Base-by-base conservation (phyloP, 1,139 yeast species). In the Suhomyces bokatorum region DNA sequence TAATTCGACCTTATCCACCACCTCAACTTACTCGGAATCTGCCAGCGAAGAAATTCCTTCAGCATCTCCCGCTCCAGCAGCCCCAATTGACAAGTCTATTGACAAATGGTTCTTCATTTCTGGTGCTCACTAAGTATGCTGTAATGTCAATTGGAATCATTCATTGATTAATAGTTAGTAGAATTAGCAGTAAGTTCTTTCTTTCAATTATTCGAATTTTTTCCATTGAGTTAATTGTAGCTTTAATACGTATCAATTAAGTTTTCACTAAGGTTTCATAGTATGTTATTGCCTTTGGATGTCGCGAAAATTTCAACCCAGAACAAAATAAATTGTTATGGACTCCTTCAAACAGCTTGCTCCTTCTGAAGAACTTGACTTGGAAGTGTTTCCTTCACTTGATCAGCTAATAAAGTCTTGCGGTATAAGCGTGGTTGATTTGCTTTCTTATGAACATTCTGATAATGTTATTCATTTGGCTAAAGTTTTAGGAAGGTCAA, bases 21-120 rank as follows among this genome's bases (percentile, higher is more conserved):
- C 93, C 55, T 65, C 85, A 17, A 54, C 80, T 42, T 80, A 62
- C 71, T 62, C 80, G 46, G 72, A 73, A 42, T 57, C 74, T 51
- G 80, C 78, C 54, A 74, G 69, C 45, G 57, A 73, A 44, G 77
- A 70, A 46, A 66, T 88, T 47, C 95, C 97, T 55, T 76, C 78
- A 50, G 93, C 86, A 58, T 62, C 82, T 59, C 81, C 86, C 53
- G 70, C 75, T 56, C 78, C 90, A 51, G 91, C 95, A 63, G 97
- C 96, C 54, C 95, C 97, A 70, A 88, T 93, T 68, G 99, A 93
- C 77, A 83, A 88, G 72, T 89, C 97, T 46, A 76, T 93, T 66
- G 98, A 93, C 81, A 93, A 93, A 78, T 93, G 99, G 99, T 93
- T 93, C 81, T 93, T 83, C 82, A 93, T 93, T 69, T 88, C 98